Conservation (phyloP, 345 rosid genomes). For the Populus tremula region DNA sequence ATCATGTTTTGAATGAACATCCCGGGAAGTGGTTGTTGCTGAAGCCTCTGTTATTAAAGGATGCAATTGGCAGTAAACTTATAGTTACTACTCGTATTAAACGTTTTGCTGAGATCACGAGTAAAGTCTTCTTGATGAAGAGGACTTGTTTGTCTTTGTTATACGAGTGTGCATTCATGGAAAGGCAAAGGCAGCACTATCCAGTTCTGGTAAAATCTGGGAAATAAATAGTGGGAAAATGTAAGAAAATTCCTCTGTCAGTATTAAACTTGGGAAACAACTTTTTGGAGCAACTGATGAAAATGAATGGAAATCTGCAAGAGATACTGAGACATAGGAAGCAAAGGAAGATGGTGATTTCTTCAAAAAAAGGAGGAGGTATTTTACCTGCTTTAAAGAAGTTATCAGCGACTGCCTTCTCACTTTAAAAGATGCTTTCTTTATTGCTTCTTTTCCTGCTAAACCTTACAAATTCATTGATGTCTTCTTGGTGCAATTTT, state of each 20-base stretch:
- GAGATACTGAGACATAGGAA: background rate
- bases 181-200: conserved; percentile 5
- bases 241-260: conserved; percentile 14
- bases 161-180: conserved; percentile 23
- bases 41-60: background rate
- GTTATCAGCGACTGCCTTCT: conserved; percentile 11
- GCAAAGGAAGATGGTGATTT: background rate
- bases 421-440: conserved; percentile 13
- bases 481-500: background rate
- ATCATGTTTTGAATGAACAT: background rate
- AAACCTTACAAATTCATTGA: background rate
- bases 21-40: background rate
- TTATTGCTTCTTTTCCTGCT: background rate
- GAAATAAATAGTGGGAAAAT: background rate
- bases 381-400: background rate
- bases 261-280: conserved; percentile 2
- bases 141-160: conserved; percentile 24
- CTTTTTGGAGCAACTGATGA: background rate
- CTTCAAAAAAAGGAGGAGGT: no score
- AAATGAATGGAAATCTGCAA: background rate
- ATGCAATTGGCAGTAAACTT: conserved; percentile 13
- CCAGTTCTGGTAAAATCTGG: background rate
- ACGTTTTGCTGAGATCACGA: conserved; percentile 6
- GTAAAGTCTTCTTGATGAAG: conserved; percentile 1
- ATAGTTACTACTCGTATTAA: conserved; percentile 11